Base-by-base conservation (phyloP, 305 asterid genomes). In the Euphrasia arctica region DNA sequence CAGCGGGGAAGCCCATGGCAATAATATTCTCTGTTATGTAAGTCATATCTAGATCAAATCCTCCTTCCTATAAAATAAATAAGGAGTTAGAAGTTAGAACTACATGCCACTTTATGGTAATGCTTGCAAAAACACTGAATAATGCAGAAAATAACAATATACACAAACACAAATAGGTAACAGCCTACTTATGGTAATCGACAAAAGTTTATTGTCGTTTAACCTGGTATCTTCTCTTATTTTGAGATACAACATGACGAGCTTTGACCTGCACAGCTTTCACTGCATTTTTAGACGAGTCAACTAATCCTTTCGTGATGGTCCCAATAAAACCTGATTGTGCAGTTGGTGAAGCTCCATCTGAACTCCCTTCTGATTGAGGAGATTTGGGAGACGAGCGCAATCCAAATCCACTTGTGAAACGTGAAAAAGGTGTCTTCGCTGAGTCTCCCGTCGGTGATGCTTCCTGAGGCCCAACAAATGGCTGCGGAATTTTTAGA, bases 1-100 rank as follows among this genome's bases (percentile, higher is more conserved):
- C 99, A 73, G 99, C 97, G 65, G 99, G 97, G 75, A 93, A 93
- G 58, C 99, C 99, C 99, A 93, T 93, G 36, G 99, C 99, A 71
- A 93, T 93, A 70, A 93, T 86, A 82, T 93, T 93, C 86, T 93
- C 97, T 9, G 97, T 93, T 83, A 93, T 88, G 83, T 93, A 93
- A 59, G 99, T 90, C 96, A 93, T 86, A 77, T 93, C 99, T 50
- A 93, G 83, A 79, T 93, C 97, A 73, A 93, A 93, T 74, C 96
- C 99, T 73, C 96, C 99, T 75, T 93, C 99, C 99, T 93, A 64
- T 25, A 65, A 58, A 66, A 7, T 18, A 1, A 52, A 69, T 25
- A 70, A 55, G 65, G 41, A 32, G 13, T 69, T 59, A n/a, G n/a
- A n/a, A n/a, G n/a, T n/a, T n/a, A 58, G 71, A 77, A 63, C 18